These are phyloP conservation scores for Epichloe hybrida DNA, from an alignment of 2,329 filamentous ascomycete species.

Conservation along the genomic window DNA sequence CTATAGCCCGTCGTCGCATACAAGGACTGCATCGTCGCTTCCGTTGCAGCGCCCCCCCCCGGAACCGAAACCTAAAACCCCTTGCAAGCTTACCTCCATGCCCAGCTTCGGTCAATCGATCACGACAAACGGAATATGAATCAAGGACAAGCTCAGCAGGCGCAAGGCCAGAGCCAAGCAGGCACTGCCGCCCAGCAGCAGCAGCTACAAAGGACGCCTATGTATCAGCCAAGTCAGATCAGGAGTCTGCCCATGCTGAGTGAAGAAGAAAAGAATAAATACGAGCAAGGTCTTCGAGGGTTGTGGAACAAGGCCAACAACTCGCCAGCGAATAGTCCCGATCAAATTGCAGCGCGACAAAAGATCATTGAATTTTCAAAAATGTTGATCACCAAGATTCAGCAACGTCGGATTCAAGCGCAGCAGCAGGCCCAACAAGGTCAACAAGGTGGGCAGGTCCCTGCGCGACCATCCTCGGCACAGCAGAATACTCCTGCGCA, in stretches of 20 bases:
- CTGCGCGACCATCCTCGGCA: constrained; percentile 10
- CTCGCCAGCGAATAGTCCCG: constrained; percentile 30
- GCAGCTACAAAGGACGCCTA: constrained; percentile 17
- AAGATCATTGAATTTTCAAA: constrained; percentile 49
- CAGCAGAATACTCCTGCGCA: constrained; percentile 7
- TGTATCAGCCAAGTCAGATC: constrained; percentile 41
- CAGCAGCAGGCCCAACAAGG: constrained; percentile 16
- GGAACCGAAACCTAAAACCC: too few relatives aligned
- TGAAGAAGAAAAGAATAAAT: constrained; percentile 43
- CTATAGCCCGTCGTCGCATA: neutral
- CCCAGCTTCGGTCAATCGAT: neutral
- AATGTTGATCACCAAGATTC: constrained; percentile 40
- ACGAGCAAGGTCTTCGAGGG: constrained; percentile 39
- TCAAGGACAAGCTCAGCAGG: constrained; percentile 12
- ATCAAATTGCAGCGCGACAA: constrained; percentile 36
- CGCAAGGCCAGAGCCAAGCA: constrained; percentile 12
- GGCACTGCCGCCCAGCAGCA: constrained; percentile 13
- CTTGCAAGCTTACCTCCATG: neutral
- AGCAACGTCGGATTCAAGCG: constrained; percentile 23
- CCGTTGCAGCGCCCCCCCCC: neutral
- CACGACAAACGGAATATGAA: constrained; percentile 11
- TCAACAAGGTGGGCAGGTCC: constrained; percentile 10
- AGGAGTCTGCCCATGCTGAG: constrained; percentile 34
- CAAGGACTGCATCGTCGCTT: neutral
- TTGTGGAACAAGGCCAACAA: constrained; percentile 42